A percentile compares a stretch with the other conserved stretches of the same genome.
Evolutionary conservation across 768 basidiomycete species (phyloP).

Genomic region (Tulasnella calospora): DNA sequence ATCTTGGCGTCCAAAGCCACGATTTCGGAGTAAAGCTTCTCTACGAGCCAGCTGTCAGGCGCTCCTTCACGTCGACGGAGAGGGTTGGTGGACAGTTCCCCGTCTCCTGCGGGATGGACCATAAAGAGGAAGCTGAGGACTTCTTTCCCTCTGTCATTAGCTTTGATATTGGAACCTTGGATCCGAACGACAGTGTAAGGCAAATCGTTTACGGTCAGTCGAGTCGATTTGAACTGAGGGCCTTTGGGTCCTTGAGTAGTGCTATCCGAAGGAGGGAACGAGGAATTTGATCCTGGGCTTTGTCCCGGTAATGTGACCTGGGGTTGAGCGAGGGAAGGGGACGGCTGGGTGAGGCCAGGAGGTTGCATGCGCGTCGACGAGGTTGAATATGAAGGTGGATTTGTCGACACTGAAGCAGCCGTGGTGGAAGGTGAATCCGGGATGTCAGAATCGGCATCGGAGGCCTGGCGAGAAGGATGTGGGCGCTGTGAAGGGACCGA

Average conservation of each 20-base stretch:
- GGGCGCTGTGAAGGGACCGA: not conserved
- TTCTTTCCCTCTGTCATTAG: conserved; percentile 89
- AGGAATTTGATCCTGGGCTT: not conserved
- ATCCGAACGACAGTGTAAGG: conserved; percentile 66
- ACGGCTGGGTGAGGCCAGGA: not conserved
- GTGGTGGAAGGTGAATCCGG: not conserved
- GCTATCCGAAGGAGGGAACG: not conserved
- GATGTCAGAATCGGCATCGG: not conserved
- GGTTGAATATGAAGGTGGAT: not conserved
- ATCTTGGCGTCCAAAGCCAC: conserved; percentile 79
- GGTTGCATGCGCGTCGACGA: not conserved
- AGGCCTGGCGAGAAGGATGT: not conserved
- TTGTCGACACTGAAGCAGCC: not conserved
- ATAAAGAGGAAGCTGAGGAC: conserved; percentile 81
- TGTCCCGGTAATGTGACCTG: not conserved
- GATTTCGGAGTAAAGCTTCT: conserved; percentile 92
- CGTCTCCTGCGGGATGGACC: conserved; percentile 65
- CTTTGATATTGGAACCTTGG: conserved; percentile 73
- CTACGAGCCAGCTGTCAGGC: conserved; percentile 51
- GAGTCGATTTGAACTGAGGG: conserved; percentile 25
- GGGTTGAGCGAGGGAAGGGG: not conserved
- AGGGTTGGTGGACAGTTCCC: conserved; percentile 42
- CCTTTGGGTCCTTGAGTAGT: not conserved
- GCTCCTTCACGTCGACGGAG: not conserved
- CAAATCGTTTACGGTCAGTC: conserved; percentile 49